Evolutionary conservation across 1,139 yeast species (phyloP), one percentile per base, ranked within the genome.

Genomic region (Scheffersomyces quercinus): DNA sequence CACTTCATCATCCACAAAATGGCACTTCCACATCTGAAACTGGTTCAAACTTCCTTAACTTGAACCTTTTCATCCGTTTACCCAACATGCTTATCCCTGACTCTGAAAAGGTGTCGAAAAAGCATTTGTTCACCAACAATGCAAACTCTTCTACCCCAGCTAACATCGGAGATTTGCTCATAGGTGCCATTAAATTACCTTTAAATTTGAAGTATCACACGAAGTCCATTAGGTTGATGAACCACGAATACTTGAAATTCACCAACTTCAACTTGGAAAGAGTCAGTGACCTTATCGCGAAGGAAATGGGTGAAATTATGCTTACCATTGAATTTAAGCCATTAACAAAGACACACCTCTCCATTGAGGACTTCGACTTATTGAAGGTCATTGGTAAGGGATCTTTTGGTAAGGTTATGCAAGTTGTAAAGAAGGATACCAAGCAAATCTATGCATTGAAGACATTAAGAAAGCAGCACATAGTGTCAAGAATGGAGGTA

Each of bases 341-440:
- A 9, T 64, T 75, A 10, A 75, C 82, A 41, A 77, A 80, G 46
- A 51, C 52, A 9, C 87, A 87, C 42, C 74, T 93, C 41, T 75
- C 89, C 1, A 90, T 93, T 53, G 96, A 90, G 44, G 97, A 93
- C 60, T 93, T 93, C 65, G 97, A 91, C 56, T 71, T 95, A 44
- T 76, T 93, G 55, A 93, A 93, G 65, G 99, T 93, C 15, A 89
- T 93, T 45, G 99, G 99, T 37, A 93, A 93, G 64, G 99, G 99
- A 3, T 89, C 97, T 2, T 95, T 93, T 66, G 99, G 99, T 43
- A 93, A 95, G 66, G 99, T 93, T 45, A 93, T 93, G 98, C 99
- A 93, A 67, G 99, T 93, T 37, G 83, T 90, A 47, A 93, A 93
- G 68, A 88, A 88, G 55, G 98, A 93, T 65, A 93, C 99, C 9